Base-by-base conservation (phyloP, 768 basidiomycete species). In the Pilatotrama ljubarskyi region DNA sequence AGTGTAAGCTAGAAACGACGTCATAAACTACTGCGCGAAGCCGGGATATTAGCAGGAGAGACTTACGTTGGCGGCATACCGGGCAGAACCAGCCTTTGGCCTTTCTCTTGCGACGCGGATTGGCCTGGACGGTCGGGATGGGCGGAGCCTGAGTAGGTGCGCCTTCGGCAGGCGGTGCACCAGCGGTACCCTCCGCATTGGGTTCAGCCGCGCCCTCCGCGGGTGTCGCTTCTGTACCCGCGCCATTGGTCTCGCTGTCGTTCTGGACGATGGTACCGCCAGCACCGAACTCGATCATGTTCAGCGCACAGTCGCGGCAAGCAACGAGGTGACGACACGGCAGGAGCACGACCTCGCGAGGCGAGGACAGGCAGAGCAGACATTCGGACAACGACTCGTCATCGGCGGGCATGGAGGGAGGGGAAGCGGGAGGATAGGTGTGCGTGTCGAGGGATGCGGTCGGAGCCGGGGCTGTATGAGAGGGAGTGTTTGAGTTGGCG, bases 11-110 rank as follows among this genome's bases (percentile, higher is more conserved):
- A 24, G 8, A 55, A 43, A 1, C 22, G 25, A 55, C 26, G 26
- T 5, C 8, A 53, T 51, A 35, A 48, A 43, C 22, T 29, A 49
- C 20, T 32, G 22, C 7, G 9, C 3, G 2, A 10, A 32, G 29
- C 29, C 10, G 10, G 20, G 35, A n/a, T 50, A 26, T 37, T 55
- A 55, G 24, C 24, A 51, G 42, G 58, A 41, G 58, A 54, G 5
- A 82, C 91, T 73, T 70, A 95, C 93, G 93, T 80, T 95, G 94
- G 65, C 95, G 84, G 73, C 95, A 96, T 49, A 98, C 92, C 26
- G 95, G 95, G 72, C 95, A 98, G 81, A 90, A 93, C 95, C 95
- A 98, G 5, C 95, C 95, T 75, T 98, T 98, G 0, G 93, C 90
- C 77, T 93, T 95, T 66, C 93, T 82, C 79, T 94, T 95, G 70